phyloP scores from a whole-genome alignment of 352 stramenopile species.

The Pythium dissotocum region DNA sequence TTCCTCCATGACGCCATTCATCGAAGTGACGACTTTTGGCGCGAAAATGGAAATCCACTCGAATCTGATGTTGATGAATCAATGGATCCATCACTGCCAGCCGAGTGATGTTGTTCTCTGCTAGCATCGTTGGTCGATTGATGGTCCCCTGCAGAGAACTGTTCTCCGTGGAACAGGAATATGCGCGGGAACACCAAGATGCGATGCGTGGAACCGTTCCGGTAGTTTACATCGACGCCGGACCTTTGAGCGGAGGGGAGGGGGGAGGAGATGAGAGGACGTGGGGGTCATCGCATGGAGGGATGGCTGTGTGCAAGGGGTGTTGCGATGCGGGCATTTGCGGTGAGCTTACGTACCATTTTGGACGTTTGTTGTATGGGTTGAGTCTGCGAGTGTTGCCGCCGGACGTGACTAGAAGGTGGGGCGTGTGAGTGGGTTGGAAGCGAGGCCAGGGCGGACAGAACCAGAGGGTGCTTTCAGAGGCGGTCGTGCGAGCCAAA shows the following conservation, averaged over 20 bases:
- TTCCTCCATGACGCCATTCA: not conserved
- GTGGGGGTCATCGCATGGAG: not conserved
- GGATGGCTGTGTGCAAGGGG: constrained; percentile 4
- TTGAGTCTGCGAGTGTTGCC: constrained; percentile 33
- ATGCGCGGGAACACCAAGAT: not conserved
- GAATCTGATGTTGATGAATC: not conserved
- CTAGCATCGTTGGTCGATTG: not conserved
- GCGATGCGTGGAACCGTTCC: not conserved
- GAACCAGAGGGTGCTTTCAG: constrained; percentile 5
- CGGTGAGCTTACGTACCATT: constrained; percentile 25
- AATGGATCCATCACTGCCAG: not conserved
- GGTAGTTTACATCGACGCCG: not conserved
- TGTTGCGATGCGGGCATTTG: not conserved
- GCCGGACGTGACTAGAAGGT: constrained; percentile 11
- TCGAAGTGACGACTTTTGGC: constrained; percentile 1
- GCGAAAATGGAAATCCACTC: constrained; percentile 1
- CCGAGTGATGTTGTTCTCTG: not conserved
- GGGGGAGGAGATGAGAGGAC: not conserved
- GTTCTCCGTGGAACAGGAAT: not conserved
- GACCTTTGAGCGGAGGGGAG: not conserved
- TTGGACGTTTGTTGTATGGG: constrained; percentile 28
- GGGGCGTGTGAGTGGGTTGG: constrained; percentile 19
- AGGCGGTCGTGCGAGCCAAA: constrained; percentile 10
- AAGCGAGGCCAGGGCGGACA: constrained; percentile 20
- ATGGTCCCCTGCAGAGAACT: not conserved